These are phyloP conservation scores for Neurospora tetraspora DNA, from an alignment of 495 filamentous ascomycete species.

Conservation along the genomic window DNA sequence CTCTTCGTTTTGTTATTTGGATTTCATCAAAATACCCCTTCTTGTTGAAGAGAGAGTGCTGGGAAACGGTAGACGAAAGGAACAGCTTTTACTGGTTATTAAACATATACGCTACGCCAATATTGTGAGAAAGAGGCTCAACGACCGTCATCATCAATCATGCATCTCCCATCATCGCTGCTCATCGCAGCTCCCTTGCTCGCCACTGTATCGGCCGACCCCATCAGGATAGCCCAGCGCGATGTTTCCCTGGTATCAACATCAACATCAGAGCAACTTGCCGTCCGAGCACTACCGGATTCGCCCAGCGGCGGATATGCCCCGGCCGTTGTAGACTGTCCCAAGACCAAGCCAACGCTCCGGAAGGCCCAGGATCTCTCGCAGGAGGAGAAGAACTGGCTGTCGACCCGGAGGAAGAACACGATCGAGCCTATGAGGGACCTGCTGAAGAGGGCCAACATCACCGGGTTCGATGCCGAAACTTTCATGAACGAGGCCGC, in stretches of 20 bases:
- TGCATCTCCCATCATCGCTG: conserved; percentile 7
- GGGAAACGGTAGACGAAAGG: neutral
- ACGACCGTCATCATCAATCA: neutral
- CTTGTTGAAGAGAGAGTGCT: neutral
- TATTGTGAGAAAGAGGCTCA: neutral
- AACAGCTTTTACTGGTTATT: neutral
- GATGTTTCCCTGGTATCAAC: neutral
- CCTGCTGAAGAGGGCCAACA: conserved; percentile 61
- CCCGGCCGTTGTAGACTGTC: conserved; percentile 43
- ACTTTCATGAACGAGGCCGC: conserved; percentile 52
- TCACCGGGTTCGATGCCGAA: conserved; percentile 65
- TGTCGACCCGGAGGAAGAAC: conserved; percentile 37
- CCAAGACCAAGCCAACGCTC: conserved; percentile 34
- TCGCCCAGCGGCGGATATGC: conserved; percentile 47
- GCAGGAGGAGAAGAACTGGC: conserved; percentile 59
- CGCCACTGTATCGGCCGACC: conserved; percentile 9
- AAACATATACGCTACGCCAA: neutral
- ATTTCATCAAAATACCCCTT: neutral
- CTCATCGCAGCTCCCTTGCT: conserved; percentile 3
- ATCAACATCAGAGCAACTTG: neutral
- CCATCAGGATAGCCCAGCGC: conserved; percentile 2
- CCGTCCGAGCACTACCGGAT: conserved; percentile 38
- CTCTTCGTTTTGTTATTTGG: neutral
- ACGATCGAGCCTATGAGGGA: conserved; percentile 60
- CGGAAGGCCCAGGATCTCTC: conserved; percentile 50